Evolutionary conservation across 495 filamentous ascomycete genomes (phyloP), one percentile per base, ranked within the genome.

Genomic region (Parathielavia hyrcaniae): DNA sequence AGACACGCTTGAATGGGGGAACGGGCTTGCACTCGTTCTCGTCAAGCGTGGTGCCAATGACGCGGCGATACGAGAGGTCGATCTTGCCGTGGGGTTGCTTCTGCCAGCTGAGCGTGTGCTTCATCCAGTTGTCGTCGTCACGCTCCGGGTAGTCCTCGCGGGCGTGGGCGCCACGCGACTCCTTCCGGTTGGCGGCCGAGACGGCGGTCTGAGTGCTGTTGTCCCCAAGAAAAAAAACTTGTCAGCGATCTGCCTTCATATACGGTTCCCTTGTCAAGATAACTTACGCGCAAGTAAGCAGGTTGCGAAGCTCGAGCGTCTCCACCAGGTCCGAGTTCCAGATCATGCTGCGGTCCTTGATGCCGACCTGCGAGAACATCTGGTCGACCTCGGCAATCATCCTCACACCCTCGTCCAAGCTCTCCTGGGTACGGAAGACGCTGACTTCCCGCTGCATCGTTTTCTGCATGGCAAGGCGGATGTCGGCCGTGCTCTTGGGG

Each of bases 271-370:
- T 9, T 20, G 3, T 7, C 20, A 3, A n/a, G 26, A 14, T 58
- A 61, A 84, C 85, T 72, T 83, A 87, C 82, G 92, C 92, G 83
- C 92, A 97, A 67, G 92, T 97, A 64, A 97, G 75, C 62, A 97
- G 70, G 72, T 97, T 97, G 64, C 90, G 79, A 66, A 97, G 79
- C 76, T 97, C 92, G 43, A 97, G 82, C 30, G 91, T 95, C 83
- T 97, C 92, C 54, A 96, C 88, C 32, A 97, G 81, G 67, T 97
- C 92, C 39, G 88, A 89, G 83, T 97, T 97, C 92, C 92, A 97
- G 78, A 97, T 96, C 93, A 97, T 96, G 83, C 88, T 91, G 68
- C 92, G 87, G 73, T 97, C 92, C 81, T 95, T 96, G 73, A 88
- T 95, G 66, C 89, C 88, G 60, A 97, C 83, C 69, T 96, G 82